Evolutionary conservation across 805 yeast genomes (phyloP).

Genomic region (Candida ipomoeae): DNA sequence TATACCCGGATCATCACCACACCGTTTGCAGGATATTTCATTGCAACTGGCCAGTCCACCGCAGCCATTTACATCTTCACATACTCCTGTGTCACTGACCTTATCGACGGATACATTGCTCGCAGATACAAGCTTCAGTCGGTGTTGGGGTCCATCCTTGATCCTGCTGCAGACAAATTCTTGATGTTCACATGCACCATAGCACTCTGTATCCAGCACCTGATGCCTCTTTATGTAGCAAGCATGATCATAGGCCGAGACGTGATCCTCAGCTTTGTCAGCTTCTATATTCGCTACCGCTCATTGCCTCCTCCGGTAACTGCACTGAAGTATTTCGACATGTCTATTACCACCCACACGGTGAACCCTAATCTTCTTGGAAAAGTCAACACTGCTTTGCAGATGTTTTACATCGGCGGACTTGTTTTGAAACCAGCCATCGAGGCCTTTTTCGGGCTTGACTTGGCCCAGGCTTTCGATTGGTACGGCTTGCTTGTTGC

Average conservation of each 20-base stretch:
- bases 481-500: slow-evolving; percentile 30
- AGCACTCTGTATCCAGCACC: slow-evolving; percentile 61
- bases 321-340: slow-evolving; percentile 67
- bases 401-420: slow-evolving; percentile 78
- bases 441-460: slow-evolving; percentile 19
- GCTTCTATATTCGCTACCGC: slow-evolving; percentile 64
- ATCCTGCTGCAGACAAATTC: slow-evolving; percentile 92
- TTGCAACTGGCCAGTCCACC: slow-evolving; percentile 57
- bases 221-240: slow-evolving; percentile 66
- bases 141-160: slow-evolving; percentile 84
- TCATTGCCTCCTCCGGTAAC: slow-evolving; percentile 78
- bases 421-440: slow-evolving; percentile 34
- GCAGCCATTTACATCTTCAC: slow-evolving; percentile 70
- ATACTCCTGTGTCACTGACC: slow-evolving; percentile 87
- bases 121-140: slow-evolving; percentile 72
- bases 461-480: slow-evolving; percentile 15
- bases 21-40: slow-evolving; percentile 79
- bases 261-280: slow-evolving; percentile 63
- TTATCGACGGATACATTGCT: slow-evolving; percentile 89
- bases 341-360: slow-evolving; percentile 71
- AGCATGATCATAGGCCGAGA: slow-evolving; percentile 80
- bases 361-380: slow-evolving; percentile 86
- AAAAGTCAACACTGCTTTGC: slow-evolving; percentile 85
- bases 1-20: slow-evolving; percentile 74
- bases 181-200: slow-evolving; percentile 84